Conservation (phyloP, 208 protist genomes). For the Entamoeba invadens region DNA sequence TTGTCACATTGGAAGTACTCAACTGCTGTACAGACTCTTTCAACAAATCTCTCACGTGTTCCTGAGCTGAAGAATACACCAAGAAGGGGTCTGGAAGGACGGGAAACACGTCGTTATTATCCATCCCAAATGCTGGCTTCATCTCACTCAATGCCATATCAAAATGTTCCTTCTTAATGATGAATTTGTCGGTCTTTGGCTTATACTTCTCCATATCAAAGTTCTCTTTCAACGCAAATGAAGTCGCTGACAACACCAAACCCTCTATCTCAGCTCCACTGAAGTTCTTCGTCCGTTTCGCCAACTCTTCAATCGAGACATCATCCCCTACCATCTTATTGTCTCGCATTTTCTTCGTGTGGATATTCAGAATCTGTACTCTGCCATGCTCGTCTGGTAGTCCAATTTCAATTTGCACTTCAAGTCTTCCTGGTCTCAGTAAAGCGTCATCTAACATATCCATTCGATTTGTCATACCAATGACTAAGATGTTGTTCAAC, state of each 20-base stretch:
- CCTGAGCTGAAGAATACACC: neutral
- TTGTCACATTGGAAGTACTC: neutral
- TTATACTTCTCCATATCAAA: neutral
- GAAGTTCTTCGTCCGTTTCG: slow-evolving; percentile 85
- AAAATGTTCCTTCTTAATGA: slow-evolving; percentile 50
- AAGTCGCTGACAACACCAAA: slow-evolving; percentile 56
- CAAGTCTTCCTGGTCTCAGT: slow-evolving; percentile 87
- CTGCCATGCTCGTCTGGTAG: slow-evolving; percentile 87
- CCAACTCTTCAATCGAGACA: slow-evolving; percentile 72
- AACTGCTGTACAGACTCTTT: neutral
- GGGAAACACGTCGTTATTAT: slow-evolving; percentile 31
- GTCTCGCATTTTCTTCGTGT: slow-evolving; percentile 75
- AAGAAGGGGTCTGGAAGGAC: neutral
- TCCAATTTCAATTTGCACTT: slow-evolving; percentile 72
- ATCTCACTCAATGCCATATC: slow-evolving; percentile 59
- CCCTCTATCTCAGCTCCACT: slow-evolving; percentile 75
- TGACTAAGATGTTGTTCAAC: slow-evolving; percentile 97
- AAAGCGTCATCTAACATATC: slow-evolving; percentile 98
- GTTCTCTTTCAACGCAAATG: slow-evolving; percentile 27
- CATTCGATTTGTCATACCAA: slow-evolving; percentile 96
- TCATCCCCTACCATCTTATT: slow-evolving; percentile 62
- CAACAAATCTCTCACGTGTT: neutral
- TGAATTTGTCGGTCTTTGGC: neutral
- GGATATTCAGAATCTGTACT: slow-evolving; percentile 92
- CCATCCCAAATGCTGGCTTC: slow-evolving; percentile 78